phyloP scores from a whole-genome alignment of 1,284 basidiomycete genomes.

The Tilletiaria anomala region DNA sequence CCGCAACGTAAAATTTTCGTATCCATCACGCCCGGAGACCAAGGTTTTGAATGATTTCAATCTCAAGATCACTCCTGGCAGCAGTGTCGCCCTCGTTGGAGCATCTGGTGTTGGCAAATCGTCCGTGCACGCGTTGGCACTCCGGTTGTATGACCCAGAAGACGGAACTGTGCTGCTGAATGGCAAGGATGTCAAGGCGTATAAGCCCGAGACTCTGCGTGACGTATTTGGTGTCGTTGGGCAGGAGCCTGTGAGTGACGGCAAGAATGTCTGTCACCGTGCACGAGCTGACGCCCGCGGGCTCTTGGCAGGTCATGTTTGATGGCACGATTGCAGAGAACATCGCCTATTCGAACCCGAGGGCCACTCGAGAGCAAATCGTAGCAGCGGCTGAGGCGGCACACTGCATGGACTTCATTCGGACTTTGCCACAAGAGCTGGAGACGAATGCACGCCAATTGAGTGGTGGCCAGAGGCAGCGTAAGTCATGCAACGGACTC shows the following conservation, averaged over 20 bases:
- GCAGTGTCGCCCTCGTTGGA: constrained; percentile 40
- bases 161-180: constrained; percentile 68
- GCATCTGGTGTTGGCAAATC: constrained; percentile 51
- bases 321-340: constrained; percentile 82
- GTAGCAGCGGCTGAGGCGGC: constrained; percentile 74
- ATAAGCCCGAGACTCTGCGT: constrained; percentile 47
- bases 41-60: constrained; percentile 40
- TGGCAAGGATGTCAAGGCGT: constrained; percentile 57
- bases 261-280: constrained; percentile 11
- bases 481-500: constrained; percentile 15
- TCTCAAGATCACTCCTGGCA: constrained; percentile 35
- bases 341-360: constrained; percentile 56
- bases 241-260: constrained; percentile 20
- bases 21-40: constrained; percentile 37
- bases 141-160: constrained; percentile 84
- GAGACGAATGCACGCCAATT: constrained; percentile 48
- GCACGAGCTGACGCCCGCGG: not conserved
- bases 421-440: constrained; percentile 72
- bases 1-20: constrained; percentile 41
- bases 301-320: constrained; percentile 11
- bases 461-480: constrained; percentile 43
- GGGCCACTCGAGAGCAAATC: constrained; percentile 62
- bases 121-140: constrained; percentile 70
- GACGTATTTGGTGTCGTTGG: constrained; percentile 32
- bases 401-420: constrained; percentile 81